Conservation (phyloP, 2,329 filamentous ascomycete species). For the Alternaria brassicicola region DNA sequence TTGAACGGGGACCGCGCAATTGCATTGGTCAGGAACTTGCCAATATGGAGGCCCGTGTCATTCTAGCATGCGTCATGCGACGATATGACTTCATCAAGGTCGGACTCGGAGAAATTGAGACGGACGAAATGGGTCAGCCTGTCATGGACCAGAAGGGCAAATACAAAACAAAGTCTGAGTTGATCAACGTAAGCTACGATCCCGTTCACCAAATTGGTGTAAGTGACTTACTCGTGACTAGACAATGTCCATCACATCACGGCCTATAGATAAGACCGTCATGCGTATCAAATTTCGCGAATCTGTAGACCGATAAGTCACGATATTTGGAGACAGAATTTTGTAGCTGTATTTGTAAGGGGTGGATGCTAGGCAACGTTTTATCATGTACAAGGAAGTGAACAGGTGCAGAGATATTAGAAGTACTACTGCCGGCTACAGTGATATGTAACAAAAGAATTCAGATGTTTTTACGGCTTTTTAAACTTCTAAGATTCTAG, state of each 20-base stretch:
- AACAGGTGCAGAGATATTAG: not conserved
- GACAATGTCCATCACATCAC: slow-evolving; percentile 40
- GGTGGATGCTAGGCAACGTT: not conserved
- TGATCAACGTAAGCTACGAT: slow-evolving; percentile 41
- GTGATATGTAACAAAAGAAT: not conserved
- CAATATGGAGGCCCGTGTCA: slow-evolving; percentile 59
- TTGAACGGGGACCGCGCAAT: slow-evolving; percentile 61
- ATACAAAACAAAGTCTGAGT: slow-evolving; percentile 37
- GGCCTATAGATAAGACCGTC: slow-evolving; percentile 39
- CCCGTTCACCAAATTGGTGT: not conserved
- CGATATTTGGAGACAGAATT: no score
- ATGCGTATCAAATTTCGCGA: slow-evolving; percentile 33
- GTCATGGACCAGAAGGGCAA: slow-evolving; percentile 37
- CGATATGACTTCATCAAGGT: slow-evolving; percentile 46
- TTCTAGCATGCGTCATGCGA: slow-evolving; percentile 52
- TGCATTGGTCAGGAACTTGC: slow-evolving; percentile 66
- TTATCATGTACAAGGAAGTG: not conserved
- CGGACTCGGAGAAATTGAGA: slow-evolving; percentile 37
- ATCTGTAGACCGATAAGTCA: not conserved
- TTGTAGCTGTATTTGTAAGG: not conserved
- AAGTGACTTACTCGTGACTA: slow-evolving; percentile 20
- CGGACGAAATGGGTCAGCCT: slow-evolving; percentile 31
- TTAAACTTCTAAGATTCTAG: not conserved
- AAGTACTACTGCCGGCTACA: not conserved
- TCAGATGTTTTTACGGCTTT: not conserved